These are phyloP conservation scores for Dactylellina parvicollis DNA, from an alignment of 2,329 filamentous ascomycete genomes.

Conservation along the genomic window DNA sequence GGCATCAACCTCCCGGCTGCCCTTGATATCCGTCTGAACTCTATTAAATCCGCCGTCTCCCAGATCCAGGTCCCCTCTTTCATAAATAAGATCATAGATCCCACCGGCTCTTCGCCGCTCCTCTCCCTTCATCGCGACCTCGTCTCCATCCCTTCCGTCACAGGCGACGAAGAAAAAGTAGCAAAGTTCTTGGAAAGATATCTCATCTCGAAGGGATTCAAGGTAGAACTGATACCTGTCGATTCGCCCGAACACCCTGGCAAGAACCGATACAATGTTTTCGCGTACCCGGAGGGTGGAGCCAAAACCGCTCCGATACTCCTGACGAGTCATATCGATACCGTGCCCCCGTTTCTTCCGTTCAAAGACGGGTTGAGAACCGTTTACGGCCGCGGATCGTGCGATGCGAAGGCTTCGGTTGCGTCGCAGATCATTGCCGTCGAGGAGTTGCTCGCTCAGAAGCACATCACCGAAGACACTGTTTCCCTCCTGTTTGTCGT, in stretches of 20 bases:
- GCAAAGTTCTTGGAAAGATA: constrained; percentile 75
- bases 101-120: constrained; percentile 63
- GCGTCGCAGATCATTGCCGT: constrained; percentile 79
- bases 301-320: constrained; percentile 69
- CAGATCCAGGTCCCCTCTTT: constrained; percentile 47
- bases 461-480: constrained; percentile 62
- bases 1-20: constrained; percentile 31
- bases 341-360: constrained; percentile 76
- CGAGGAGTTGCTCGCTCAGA: constrained; percentile 65
- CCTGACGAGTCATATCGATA: constrained; percentile 85
- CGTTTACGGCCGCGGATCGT: constrained; percentile 77
- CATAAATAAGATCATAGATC: constrained; percentile 47
- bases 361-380: constrained; percentile 66
- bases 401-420: constrained; percentile 76
- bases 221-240: constrained; percentile 69
- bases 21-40: constrained; percentile 33
- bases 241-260: constrained; percentile 56
- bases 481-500: constrained; percentile 75
- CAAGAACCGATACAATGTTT: constrained; percentile 75
- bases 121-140: constrained; percentile 79
- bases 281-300: constrained; percentile 70
- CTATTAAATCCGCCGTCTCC: constrained; percentile 22
- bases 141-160: constrained; percentile 77
- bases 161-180: constrained; percentile 73
- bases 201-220: constrained; percentile 70